Conservation (phyloP, 2,329 filamentous ascomycete genomes). For the Coleophoma crateriformis region DNA sequence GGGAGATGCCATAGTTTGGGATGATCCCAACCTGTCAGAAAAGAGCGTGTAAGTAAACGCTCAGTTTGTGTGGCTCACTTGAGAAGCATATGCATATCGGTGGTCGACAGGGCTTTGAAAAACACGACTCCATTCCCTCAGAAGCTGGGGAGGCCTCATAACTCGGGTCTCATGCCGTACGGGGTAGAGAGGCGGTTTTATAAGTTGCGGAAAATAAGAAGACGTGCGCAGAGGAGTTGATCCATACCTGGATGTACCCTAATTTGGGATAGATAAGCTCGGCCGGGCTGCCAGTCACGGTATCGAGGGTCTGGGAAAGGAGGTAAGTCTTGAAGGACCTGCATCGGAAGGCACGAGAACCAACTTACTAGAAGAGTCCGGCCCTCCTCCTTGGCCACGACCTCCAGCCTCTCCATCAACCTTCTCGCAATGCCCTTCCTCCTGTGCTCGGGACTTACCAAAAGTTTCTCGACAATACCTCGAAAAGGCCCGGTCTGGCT, state of each 20-base stretch:
- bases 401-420: slow-evolving; percentile 50
- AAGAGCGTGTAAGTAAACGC: background rate
- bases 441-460: slow-evolving; percentile 47
- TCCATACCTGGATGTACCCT: slow-evolving; percentile 44
- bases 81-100: too few species aligned
- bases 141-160: background rate
- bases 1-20: slow-evolving; percentile 45
- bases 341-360: background rate
- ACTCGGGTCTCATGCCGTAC: background rate
- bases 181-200: background rate
- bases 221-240: background rate
- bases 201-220: background rate
- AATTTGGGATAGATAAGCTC: slow-evolving; percentile 48
- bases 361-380: slow-evolving; percentile 48
- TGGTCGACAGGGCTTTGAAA: too few species aligned
- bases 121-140: background rate
- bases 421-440: slow-evolving; percentile 43
- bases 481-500: slow-evolving; percentile 52
- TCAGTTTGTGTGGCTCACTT: too few species aligned
- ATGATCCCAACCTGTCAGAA: slow-evolving; percentile 37
- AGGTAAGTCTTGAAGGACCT: slow-evolving; percentile 5
- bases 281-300: slow-evolving; percentile 44
- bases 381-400: slow-evolving; percentile 41
- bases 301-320: slow-evolving; percentile 40
- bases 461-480: slow-evolving; percentile 49